phyloP scores from a whole-genome alignment of 768 basidiomycete genomes.

The Leucocoprinus sp. region DNA sequence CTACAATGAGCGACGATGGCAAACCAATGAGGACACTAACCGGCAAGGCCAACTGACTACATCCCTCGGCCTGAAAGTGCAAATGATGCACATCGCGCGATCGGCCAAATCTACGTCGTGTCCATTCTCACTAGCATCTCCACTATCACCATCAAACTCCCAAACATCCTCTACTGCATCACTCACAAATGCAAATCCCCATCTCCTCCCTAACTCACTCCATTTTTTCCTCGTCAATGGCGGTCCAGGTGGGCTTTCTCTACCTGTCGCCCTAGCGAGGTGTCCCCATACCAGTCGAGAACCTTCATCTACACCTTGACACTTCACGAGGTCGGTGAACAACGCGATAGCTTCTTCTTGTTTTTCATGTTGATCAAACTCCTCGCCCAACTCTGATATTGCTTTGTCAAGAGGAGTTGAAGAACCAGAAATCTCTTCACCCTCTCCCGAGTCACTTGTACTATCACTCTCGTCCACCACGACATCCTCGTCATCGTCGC shows the following conservation, averaged over 20 bases:
- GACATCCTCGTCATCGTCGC: too few species aligned
- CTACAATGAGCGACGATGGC: conserved; percentile 1
- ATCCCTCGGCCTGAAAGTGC: conserved; percentile 57
- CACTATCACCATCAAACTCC: conserved; percentile 7
- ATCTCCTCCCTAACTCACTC: conserved; percentile 7
- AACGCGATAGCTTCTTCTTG: conserved; percentile 38
- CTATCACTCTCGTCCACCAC: conserved; percentile 20
- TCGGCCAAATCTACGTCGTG: conserved; percentile 17
- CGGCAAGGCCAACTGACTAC: conserved; percentile 85
- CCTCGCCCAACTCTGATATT: not conserved
- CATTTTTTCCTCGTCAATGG: conserved; percentile 8
- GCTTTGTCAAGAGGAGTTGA: conserved; percentile 1
- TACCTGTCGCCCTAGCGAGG: conserved; percentile 19
- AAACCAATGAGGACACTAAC: conserved; percentile 25
- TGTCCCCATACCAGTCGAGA: conserved; percentile 20
- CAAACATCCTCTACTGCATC: conserved; percentile 18
- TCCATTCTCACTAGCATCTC: conserved; percentile 7
- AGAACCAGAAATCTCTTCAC: conserved; percentile 11
- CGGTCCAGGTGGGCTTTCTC: conserved; percentile 6
- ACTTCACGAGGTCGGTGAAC: conserved; percentile 44
- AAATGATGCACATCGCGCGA: conserved; percentile 52
- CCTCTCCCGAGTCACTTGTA: conserved; percentile 14
- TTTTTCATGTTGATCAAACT: conserved; percentile 12
- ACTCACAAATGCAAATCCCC: conserved; percentile 13
- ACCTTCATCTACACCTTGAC: conserved; percentile 12